Evolutionary conservation across 306 rosid genomes (phyloP), one percentile per base, ranked within the genome.

Genomic region (Vigna reflexopilosa): DNA sequence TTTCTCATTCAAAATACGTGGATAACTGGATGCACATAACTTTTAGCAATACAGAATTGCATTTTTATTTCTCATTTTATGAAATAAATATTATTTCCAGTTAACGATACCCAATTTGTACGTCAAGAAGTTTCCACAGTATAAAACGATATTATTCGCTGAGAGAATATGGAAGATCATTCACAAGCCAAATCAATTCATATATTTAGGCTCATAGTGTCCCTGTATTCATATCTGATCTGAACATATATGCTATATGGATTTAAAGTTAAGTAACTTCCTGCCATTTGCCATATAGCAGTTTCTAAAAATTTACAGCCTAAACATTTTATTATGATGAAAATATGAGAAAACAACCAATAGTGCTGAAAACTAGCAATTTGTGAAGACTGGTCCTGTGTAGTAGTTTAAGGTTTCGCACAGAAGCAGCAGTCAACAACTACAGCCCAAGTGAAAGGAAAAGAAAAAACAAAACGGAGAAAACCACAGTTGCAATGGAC

Each of bases 291-390:
- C 19, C 44, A 15, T 32, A 47, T 32, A 75, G 24, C 28, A 65
- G 44, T 38, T 65, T 52, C 66, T 65, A 34, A 51, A 65, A 51
- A 34, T 19, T 52, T 66, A 36, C 9, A 67, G 51, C 11, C 24
- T 47, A 57, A n/a, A 16, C 48, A 54, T 40, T 49, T 42, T 56
- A 44, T n/a, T n/a, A 40, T 66, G 6, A 24, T 40, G 22, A 56
- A 55, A 48, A 48, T 20, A 47, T 65, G 4, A 75, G 48, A 76
- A 50, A 61, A 58, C 11, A 28, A 42, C 73, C 16, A 20, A 54
- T 57, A 52, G 17, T 30, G 48, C 28, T 42, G 80, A 66, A 47
- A 77, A 55, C 19, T 61, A 15, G 50, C 11, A 70, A 77, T 65
- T 56, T 48, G 48, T 28, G 64, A 54, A 40, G 40, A 45, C 42